Evolutionary conservation across 2,329 filamentous ascomycete species (phyloP).

Genomic region (Fusarium domesticum): DNA sequence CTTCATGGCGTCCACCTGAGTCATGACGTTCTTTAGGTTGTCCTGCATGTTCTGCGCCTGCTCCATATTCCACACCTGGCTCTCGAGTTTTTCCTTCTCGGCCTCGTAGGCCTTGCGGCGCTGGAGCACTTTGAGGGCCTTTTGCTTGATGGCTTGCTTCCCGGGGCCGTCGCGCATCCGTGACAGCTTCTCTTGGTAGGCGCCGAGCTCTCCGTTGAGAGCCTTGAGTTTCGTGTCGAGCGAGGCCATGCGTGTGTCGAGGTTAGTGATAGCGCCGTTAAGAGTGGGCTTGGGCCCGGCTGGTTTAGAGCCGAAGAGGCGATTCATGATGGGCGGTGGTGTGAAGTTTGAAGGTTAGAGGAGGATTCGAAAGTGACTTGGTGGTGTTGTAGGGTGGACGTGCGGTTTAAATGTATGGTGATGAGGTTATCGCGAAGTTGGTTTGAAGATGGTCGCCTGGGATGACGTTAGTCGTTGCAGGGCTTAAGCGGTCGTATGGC

Average conservation of each 20-base stretch:
- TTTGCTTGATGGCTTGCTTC: slow-evolving; percentile 88
- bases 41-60: slow-evolving; percentile 98
- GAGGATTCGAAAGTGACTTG: not conserved
- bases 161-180: slow-evolving; percentile 96
- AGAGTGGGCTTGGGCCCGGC: slow-evolving; percentile 88
- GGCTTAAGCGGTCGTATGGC: not conserved
- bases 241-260: slow-evolving; percentile 77
- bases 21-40: slow-evolving; percentile 98
- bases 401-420: no score
- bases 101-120: slow-evolving; percentile 91
- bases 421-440: not conserved
- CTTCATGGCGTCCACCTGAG: slow-evolving; percentile 96
- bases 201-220: slow-evolving; percentile 83
- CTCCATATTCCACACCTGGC: slow-evolving; percentile 99
- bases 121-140: slow-evolving; percentile 90
- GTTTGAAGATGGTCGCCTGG: not conserved
- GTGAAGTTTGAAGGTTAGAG: no score
- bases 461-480: not conserved
- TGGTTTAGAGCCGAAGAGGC: slow-evolving; percentile 86
- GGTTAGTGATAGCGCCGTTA: slow-evolving; percentile 75
- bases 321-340: slow-evolving; percentile 68
- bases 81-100: slow-evolving; percentile 89
- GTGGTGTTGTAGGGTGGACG: not conserved
- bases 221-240: slow-evolving; percentile 94
- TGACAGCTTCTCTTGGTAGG: slow-evolving; percentile 81